These are phyloP conservation scores for Eragrostis tef DNA, from an alignment of 202 grass and related monocot species.

Conservation along the genomic window DNA sequence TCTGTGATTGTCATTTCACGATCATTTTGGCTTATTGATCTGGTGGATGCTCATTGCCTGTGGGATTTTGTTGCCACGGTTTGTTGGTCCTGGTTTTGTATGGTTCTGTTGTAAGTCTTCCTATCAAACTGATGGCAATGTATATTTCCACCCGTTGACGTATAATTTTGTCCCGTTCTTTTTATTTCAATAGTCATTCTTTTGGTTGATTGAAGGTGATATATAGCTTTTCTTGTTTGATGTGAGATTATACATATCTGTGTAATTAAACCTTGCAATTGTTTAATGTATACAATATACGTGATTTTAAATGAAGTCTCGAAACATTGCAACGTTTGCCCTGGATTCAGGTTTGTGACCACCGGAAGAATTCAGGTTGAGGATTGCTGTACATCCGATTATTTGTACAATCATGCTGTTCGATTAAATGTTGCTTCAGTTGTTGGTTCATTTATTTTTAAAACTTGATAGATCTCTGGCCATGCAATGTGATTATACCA, in stretches of 20 bases:
- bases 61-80: conserved; percentile 54
- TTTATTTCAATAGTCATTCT: conserved; percentile 3
- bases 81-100: conserved; percentile 51
- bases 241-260: not conserved
- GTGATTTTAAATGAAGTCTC: not conserved
- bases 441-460: no score
- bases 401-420: no score
- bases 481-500: no score
- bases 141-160: conserved; percentile 48
- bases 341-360: no score
- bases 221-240: not conserved
- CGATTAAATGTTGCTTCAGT: no score
- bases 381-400: no score
- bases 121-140: conserved; percentile 48
- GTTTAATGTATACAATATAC: not conserved
- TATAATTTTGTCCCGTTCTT: conserved; percentile 52
- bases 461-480: no score
- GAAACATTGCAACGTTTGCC: not conserved
- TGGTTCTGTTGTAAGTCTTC: conserved; percentile 43
- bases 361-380: no score
- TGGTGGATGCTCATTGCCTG: conserved; percentile 44
- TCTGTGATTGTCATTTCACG: conserved; percentile 44
- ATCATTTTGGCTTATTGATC: conserved; percentile 55
- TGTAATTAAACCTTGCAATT: conserved; percentile 25
- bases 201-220: not conserved